A percentile compares a stretch with the other conserved stretches of the same genome.
Evolutionary conservation across 257 asterid species (phyloP).

Genomic region (Handroanthus guayacan): DNA sequence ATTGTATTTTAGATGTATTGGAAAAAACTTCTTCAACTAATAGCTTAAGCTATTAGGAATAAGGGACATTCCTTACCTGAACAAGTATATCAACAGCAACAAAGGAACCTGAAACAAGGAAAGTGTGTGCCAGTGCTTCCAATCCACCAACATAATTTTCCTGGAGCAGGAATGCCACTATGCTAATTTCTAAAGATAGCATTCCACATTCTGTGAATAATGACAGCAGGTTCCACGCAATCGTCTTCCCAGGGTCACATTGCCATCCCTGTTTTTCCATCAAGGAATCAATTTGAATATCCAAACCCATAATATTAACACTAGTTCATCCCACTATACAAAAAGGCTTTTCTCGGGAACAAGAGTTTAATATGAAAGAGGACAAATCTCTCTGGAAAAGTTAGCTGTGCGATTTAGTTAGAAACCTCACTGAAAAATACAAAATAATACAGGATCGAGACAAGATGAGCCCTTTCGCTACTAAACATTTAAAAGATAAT

Average conservation of each 20-base stretch:
- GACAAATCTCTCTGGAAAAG: not conserved
- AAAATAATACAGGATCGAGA: not conserved
- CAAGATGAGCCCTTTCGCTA: not conserved
- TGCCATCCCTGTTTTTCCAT: conserved; percentile 77
- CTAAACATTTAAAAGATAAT: not conserved
- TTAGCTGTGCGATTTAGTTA: too few species aligned
- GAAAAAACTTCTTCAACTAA: conserved; percentile 2
- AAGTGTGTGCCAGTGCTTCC: conserved; percentile 83
- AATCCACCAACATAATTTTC: conserved; percentile 82
- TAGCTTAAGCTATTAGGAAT: conserved; percentile 14
- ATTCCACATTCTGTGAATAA: conserved; percentile 71
- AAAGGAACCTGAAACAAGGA: conserved; percentile 74
- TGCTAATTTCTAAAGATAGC: conserved; percentile 79
- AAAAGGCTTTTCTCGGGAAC: not conserved
- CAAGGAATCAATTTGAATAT: conserved; percentile 20
- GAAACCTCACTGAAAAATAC: too few species aligned
- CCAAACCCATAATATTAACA: not conserved
- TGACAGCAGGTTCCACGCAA: conserved; percentile 83
- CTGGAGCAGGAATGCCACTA: conserved; percentile 83
- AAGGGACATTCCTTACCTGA: conserved; percentile 60
- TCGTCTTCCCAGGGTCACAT: conserved; percentile 71
- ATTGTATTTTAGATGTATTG: not conserved
- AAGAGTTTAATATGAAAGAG: conserved; percentile 4
- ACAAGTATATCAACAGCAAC: conserved; percentile 77
- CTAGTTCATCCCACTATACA: not conserved